A percentile compares a stretch with the other conserved stretches of the same genome.
These are phyloP conservation scores for Zizania palustris DNA, from an alignment of 202 grass and related monocot species.

Conservation along the genomic window DNA sequence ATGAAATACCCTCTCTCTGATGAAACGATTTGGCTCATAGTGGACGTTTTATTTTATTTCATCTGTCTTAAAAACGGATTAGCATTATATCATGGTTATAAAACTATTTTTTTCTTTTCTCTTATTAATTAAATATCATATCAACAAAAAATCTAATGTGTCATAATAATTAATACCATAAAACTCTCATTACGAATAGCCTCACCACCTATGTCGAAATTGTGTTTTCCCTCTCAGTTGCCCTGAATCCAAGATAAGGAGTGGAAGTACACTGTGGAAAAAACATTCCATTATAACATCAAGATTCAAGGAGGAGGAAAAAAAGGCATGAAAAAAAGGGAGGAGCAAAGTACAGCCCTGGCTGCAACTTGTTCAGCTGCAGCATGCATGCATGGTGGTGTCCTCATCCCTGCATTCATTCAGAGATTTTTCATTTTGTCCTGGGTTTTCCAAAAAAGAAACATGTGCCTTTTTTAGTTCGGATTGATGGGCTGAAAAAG, in stretches of 20 bases:
- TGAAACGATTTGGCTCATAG: no score
- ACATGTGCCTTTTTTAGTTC: neutral
- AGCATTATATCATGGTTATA: no score
- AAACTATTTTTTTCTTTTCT: no score
- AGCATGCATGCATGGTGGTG: slow-evolving; percentile 25
- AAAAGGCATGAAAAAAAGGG: neutral
- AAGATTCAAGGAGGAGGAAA: neutral
- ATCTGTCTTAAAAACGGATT: no score
- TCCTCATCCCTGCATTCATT: neutral
- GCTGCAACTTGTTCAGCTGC: slow-evolving; percentile 20
- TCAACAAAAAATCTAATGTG: no score
- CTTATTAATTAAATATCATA: no score
- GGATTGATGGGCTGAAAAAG: no score
- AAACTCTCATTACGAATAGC: no score
- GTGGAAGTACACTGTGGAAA: slow-evolving; percentile 51
- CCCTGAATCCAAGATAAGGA: slow-evolving; percentile 48
- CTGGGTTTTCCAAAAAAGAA: neutral
- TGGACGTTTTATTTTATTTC: no score
- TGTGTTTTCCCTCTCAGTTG: slow-evolving; percentile 9
- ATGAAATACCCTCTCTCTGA: no score
- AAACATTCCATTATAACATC: slow-evolving; percentile 53
- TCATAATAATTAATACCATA: no score
- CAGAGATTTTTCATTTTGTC: neutral
- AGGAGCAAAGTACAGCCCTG: slow-evolving; percentile 30
- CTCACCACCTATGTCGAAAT: no score